Percentiles rank a stretch among this genome's conserved stretches.
phyloP scores from a whole-genome alignment of 345 rosid genomes.

The Orychophragmus violaceus region DNA sequence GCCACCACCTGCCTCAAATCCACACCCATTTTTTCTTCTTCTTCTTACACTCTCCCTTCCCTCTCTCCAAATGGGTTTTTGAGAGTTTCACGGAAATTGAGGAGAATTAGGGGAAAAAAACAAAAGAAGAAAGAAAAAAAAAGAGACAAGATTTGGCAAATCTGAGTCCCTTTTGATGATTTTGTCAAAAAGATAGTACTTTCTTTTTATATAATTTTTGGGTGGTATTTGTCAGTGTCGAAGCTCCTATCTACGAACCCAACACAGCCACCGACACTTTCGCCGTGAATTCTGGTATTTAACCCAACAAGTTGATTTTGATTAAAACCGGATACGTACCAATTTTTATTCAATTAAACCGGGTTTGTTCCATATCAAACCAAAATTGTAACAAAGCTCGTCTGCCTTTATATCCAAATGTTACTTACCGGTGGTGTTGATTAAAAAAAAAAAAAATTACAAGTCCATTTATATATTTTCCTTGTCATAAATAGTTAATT shows the following conservation, averaged over 20 bases:
- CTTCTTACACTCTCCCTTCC: not conserved
- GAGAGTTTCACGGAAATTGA: slow-evolving; percentile 26
- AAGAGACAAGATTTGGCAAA: slow-evolving; percentile 16
- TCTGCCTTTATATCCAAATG: no score
- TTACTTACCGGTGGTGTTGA: not conserved
- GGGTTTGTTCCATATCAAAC: not conserved
- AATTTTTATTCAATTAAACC: not conserved
- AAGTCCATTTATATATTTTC: not conserved
- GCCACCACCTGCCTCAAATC: slow-evolving; percentile 98
- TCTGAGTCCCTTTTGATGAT: slow-evolving; percentile 22
- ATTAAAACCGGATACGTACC: slow-evolving; percentile 2
- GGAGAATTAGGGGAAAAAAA: not conserved
- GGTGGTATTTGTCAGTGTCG: slow-evolving; percentile 10
- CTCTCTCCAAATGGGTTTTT: not conserved
- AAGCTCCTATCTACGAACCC: not conserved
- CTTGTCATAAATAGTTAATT: not conserved
- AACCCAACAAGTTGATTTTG: not conserved
- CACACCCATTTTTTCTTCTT: slow-evolving; percentile 55
- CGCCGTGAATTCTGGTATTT: slow-evolving; percentile 19
- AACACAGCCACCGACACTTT: slow-evolving; percentile 32
- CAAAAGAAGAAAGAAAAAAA: not conserved
- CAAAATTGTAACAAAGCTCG: no score
- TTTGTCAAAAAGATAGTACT: slow-evolving; percentile 22
- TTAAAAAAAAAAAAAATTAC: not conserved
- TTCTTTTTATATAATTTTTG: not conserved